These are phyloP conservation scores for Globisporangium nodosum DNA, from an alignment of 352 stramenopile genomes.

Conservation along the genomic window DNA sequence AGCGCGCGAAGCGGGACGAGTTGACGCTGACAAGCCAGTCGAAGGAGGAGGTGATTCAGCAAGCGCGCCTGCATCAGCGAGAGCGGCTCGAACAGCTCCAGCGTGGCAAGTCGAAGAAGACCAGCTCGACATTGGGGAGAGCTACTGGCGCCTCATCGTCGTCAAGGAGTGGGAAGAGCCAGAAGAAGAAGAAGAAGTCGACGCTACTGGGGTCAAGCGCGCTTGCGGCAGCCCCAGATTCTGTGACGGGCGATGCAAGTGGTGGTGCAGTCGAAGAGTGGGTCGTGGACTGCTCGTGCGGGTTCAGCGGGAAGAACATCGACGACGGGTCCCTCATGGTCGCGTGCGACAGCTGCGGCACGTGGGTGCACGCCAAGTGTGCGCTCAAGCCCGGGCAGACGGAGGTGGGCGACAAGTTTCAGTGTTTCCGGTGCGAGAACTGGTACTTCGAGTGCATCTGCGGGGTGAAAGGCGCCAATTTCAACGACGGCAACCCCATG, in stretches of 20 bases:
- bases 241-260: conserved; percentile 1
- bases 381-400: conserved; percentile 7
- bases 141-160: conserved; percentile 9
- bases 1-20: conserved; percentile 47
- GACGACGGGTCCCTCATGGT: conserved; percentile 54
- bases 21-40: conserved; percentile 35
- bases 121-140: conserved; percentile 11
- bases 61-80: conserved; percentile 28
- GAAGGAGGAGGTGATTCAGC: conserved; percentile 32
- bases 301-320: conserved; percentile 46
- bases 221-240: not conserved
- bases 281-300: conserved; percentile 61
- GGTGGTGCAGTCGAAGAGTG: conserved; percentile 26
- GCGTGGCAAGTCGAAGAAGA: conserved; percentile 27
- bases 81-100: conserved; percentile 28
- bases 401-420: conserved; percentile 8
- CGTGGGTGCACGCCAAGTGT: conserved; percentile 23
- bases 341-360: conserved; percentile 46
- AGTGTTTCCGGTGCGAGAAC: conserved; percentile 27
- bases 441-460: conserved; percentile 61
- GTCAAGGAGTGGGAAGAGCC: conserved; percentile 22
- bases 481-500: conserved; percentile 66
- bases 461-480: conserved; percentile 47
- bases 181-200: conserved; percentile 17
- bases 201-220: too few relatives aligned